These are phyloP conservation scores for Alloteropsis semialata DNA, from an alignment of 176 grass and related monocot species.

Conservation along the genomic window DNA sequence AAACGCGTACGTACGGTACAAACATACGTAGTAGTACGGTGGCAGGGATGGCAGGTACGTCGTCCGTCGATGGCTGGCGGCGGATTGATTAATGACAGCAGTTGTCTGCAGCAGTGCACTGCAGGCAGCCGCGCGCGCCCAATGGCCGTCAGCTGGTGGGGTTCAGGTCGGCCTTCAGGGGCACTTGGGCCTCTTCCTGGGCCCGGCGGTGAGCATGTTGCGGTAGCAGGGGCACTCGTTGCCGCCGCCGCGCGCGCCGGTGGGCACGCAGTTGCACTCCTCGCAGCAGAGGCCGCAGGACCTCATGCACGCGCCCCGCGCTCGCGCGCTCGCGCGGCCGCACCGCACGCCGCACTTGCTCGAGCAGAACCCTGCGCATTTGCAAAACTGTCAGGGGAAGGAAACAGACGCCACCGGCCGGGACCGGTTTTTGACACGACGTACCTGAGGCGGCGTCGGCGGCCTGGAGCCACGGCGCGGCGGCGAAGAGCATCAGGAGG, in stretches of 20 bases:
- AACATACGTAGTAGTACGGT: too few species aligned
- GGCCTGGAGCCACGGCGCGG: slow-evolving; percentile 7
- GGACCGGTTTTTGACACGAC: too few species aligned
- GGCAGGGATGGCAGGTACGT: too few species aligned
- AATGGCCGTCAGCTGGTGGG: too few species aligned
- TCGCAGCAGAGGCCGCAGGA: slow-evolving; percentile 54
- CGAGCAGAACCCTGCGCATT: slow-evolving; percentile 37
- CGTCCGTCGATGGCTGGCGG: too few species aligned
- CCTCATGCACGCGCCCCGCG: slow-evolving; percentile 37
- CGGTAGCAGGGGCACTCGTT: slow-evolving; percentile 73
- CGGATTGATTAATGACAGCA: too few species aligned
- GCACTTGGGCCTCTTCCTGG: slow-evolving; percentile 28
- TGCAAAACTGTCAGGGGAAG: too few species aligned
- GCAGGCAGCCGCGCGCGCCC: too few species aligned
- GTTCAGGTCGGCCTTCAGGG: not conserved
- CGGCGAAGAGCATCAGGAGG: not conserved
- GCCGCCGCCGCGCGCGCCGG: slow-evolving; percentile 5
- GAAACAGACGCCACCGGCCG: too few species aligned
- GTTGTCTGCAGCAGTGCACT: too few species aligned
- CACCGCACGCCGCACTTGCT: slow-evolving; percentile 57
- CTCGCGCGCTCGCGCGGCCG: not conserved
- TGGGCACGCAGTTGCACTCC: slow-evolving; percentile 69
- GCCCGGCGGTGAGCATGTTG: slow-evolving; percentile 43
- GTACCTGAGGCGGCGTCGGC: slow-evolving; percentile 37
- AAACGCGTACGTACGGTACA: too few species aligned